Percentiles rank a stretch among this genome's conserved stretches.
These are phyloP conservation scores for Dendrobium catenatum DNA, from an alignment of 106 monocot genomes.

Conservation along the genomic window DNA sequence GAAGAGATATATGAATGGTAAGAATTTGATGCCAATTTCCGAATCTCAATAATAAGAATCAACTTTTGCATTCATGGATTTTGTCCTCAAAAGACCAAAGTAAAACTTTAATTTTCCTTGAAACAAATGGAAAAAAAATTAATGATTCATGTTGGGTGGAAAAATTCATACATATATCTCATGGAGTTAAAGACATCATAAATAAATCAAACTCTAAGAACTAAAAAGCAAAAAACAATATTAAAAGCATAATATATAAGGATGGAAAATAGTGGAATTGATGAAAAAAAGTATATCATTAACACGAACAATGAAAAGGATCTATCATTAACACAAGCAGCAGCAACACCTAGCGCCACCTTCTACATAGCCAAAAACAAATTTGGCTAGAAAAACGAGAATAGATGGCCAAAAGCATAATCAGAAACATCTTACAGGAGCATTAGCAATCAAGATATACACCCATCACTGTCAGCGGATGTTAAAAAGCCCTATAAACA, in stretches of 20 bases:
- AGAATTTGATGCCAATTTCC: not conserved
- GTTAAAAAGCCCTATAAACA: not conserved
- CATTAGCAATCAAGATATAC: not conserved
- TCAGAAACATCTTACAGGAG: not conserved
- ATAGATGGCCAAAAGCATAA: not conserved
- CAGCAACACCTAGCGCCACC: not conserved
- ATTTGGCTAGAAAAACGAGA: not conserved
- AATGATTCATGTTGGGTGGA: not conserved
- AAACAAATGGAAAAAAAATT: not conserved
- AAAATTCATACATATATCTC: not conserved
- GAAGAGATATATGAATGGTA: not conserved
- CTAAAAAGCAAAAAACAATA: not conserved
- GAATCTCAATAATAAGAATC: not conserved
- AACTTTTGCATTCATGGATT: not conserved
- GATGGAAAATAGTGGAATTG: not conserved
- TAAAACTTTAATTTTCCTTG: not conserved
- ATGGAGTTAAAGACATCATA: not conserved
- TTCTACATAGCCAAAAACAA: slow-evolving; percentile 1
- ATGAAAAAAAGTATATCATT: not conserved
- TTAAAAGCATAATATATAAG: not conserved
- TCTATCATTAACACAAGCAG: not conserved
- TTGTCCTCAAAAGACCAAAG: not conserved
- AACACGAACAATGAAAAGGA: not conserved
- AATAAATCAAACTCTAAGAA: not conserved
- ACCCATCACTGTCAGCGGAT: not conserved